Conservation (phyloP, 768 basidiomycete species). For the Gloeophyllum trabeum region DNA sequence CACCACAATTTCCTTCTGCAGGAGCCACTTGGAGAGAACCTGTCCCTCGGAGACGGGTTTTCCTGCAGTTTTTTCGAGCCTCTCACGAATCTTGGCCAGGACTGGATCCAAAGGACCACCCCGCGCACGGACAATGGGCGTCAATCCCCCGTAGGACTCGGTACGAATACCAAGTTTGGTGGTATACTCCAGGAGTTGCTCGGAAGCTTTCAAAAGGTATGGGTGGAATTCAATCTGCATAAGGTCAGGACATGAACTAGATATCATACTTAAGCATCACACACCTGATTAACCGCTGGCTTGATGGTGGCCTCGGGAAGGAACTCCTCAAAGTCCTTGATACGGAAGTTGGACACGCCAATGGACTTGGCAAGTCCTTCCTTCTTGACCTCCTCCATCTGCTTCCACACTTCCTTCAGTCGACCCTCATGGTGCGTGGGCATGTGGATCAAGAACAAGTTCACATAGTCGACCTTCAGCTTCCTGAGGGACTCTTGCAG, state of each 20-base stretch:
- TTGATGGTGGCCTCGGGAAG: constrained; percentile 18
- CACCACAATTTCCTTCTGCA: not conserved
- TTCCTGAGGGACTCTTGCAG: constrained; percentile 28
- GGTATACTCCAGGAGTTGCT: constrained; percentile 12
- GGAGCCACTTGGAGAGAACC: constrained; percentile 12
- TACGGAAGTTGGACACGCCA: constrained; percentile 25
- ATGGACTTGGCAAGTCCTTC: constrained; percentile 27
- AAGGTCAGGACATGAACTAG: not conserved
- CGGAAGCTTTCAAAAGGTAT: constrained; percentile 15
- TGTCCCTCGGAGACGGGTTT: constrained; percentile 10
- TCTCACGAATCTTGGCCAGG: constrained; percentile 7
- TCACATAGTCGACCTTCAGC: constrained; percentile 36
- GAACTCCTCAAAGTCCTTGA: constrained; percentile 20
- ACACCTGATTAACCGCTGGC: constrained; percentile 25
- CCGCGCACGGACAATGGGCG: constrained; percentile 10
- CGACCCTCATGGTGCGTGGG: constrained; percentile 26
- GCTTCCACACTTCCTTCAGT: constrained; percentile 44
- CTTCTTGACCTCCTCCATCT: constrained; percentile 43
- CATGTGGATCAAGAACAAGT: constrained; percentile 53
- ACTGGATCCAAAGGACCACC: constrained; percentile 8
- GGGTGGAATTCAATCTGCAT: constrained; percentile 27
- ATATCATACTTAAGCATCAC: not conserved
- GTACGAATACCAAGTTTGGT: constrained; percentile 15
- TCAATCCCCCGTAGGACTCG: constrained; percentile 14
- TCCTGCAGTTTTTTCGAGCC: not conserved